Base-by-base conservation (phyloP, 163 green algal genomes). In the Scenedesmus sp. region DNA sequence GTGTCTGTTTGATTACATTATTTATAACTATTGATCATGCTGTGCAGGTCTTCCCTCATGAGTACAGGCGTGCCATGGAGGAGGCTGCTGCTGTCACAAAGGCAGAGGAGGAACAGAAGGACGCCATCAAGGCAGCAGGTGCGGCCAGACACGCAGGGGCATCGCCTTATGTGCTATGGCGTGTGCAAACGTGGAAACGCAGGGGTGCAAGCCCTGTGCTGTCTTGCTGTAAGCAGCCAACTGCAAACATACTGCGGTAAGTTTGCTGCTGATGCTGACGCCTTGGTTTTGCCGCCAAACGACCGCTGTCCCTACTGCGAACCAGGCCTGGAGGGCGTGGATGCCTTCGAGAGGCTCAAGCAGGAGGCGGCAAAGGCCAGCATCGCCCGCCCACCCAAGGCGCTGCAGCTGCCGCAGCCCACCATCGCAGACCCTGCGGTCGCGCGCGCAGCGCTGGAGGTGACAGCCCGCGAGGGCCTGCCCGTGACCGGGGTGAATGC, bases 341-440 rank as follows among this genome's bases (percentile, higher is more conserved):
- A 98, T 92, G 97, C 97, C 3, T 98, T 98, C 93, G 95, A 96
- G 89, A 93, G 97, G 94, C 96, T 99, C 30, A 98, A 98, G 94
- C 33, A 35, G 24, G 81, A 97, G 86, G 96, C 95, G 0, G 90
- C 91, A 10, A 72, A 88, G 61, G 92, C 90, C 65, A 85, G 6
- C 30, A 43, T 92, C 35, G 37, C 26, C n/a, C 46, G 79, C 35
- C 80, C 92, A 7, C 93, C 93, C 37, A 93, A 95, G 90, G 92
- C 93, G 42, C 90, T 94, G 59, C 51, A 85, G 44, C 81, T 89
- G 51, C 82, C 89, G 0, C 20, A 65, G 42, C 81, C 68, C 12
- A 3, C 7, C 0, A 89, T 89, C 30, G 15, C 44, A 5, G 88
- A 92, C 80, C 88, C 88, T 51, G 80, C 68, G 12, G 16, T 85